Base-by-base conservation (phyloP, 1,284 basidiomycete species). In the Heterobasidion parviporum region DNA sequence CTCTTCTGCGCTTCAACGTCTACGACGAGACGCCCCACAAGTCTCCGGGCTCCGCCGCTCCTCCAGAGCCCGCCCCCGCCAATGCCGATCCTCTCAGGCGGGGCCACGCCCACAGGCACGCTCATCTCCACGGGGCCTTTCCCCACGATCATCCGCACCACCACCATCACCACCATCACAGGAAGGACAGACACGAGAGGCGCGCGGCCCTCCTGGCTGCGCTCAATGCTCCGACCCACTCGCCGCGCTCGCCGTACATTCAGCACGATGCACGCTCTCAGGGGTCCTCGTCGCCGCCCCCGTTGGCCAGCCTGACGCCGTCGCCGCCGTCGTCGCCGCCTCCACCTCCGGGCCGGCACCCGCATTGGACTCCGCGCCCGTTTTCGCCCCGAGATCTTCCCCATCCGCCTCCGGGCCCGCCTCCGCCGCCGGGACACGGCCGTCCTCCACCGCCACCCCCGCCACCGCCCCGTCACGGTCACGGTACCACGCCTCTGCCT, bases 1-100 rank as follows among this genome's bases (percentile, higher is more conserved):
- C 82, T 48, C 66, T 84, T 52, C 72, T 90, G 51, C 79, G 79
- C 64, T 85, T 90, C 69, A 74, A 75, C 15, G 73, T 89, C 26
- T 71, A 73, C 54, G 84, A 87, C 59, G 77, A 73, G 60, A 73
- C 71, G 3, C 70, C 74, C 8, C 72, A 73, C 65, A 73, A 74
- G 61, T 63, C 65, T 69, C 74, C 9, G 61, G 57, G 33, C 7
- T 41, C 53, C 35, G 20, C 34, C 54, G 14, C 41, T 16, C 33
- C 59, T 59, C 48, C 52, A 46, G 32, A 51, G n/a, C 16, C 32
- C 15, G n/a, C 50, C 50, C 15, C 46, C 18, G 26, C 9, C 46
- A 32, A 16, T 8, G 46, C 4, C n/a, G 46, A 48, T 18, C 15
- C 15, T 10, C 12, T 48, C 8, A 8, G 26, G 10, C 14, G 18